A percentile compares a stretch with the other conserved stretches of the same genome.
phyloP scores from a whole-genome alignment of 495 filamentous ascomycete species.

The Penicillium turbatum region DNA sequence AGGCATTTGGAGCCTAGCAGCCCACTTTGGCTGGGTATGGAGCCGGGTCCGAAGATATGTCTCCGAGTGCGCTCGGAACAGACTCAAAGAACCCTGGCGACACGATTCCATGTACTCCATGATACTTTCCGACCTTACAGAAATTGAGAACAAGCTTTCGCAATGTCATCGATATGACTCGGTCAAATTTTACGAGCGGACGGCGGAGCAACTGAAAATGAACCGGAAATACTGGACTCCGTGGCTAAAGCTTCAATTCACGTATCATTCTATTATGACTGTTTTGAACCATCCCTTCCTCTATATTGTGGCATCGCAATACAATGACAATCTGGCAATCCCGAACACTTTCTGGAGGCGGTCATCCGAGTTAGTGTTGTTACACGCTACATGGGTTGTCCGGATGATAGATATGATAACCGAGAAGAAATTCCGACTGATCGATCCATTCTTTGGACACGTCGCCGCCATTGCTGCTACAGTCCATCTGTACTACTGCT shows the following conservation, averaged over 20 bases:
- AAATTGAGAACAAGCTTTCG: slow-evolving; percentile 43
- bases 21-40: slow-evolving; percentile 47
- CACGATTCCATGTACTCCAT: slow-evolving; percentile 45
- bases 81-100: slow-evolving; percentile 44
- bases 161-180: slow-evolving; percentile 46
- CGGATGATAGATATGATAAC: slow-evolving; percentile 48
- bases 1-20: slow-evolving; percentile 41
- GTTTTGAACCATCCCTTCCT: slow-evolving; percentile 46
- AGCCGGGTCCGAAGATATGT: slow-evolving; percentile 39
- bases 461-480: slow-evolving; percentile 42
- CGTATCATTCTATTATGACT: slow-evolving; percentile 43
- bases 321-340: slow-evolving; percentile 44
- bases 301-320: slow-evolving; percentile 45
- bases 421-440: slow-evolving; percentile 41
- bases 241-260: slow-evolving; percentile 46
- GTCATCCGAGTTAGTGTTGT: slow-evolving; percentile 41
- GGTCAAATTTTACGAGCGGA: slow-evolving; percentile 44
- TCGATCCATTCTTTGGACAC: slow-evolving; percentile 45
- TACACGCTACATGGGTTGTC: slow-evolving; percentile 47
- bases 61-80: slow-evolving; percentile 37
- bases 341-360: slow-evolving; percentile 46
- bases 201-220: slow-evolving; percentile 30
- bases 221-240: slow-evolving; percentile 42
- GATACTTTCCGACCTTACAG: slow-evolving; percentile 41
- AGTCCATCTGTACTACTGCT: slow-evolving; percentile 46